phyloP scores from a whole-genome alignment of 2,329 filamentous ascomycete genomes.

The Talaromyces sp. region DNA sequence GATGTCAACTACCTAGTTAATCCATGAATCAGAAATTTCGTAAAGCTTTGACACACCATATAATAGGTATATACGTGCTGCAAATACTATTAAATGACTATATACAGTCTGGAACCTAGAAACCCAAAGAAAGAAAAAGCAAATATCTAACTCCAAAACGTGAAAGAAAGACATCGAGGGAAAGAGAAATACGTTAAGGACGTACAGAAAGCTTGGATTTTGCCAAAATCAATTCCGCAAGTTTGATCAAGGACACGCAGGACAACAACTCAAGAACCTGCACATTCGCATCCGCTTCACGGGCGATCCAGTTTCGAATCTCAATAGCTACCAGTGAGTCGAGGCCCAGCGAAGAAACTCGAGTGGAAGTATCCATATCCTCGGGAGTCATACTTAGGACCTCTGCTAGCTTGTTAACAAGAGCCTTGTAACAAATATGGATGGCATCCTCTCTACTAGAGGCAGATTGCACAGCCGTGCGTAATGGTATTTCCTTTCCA shows the following conservation, averaged over 20 bases:
- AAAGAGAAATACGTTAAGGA: not conserved
- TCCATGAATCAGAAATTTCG: no score
- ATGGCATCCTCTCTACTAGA: constrained; percentile 3
- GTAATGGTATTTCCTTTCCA: not conserved
- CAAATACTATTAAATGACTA: not conserved
- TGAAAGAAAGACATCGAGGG: not conserved
- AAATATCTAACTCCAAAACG: not conserved
- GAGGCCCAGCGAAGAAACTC: constrained; percentile 19
- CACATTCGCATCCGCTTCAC: constrained; percentile 41
- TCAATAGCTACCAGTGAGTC: constrained; percentile 30
- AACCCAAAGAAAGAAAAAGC: not conserved
- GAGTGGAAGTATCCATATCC: constrained; percentile 7
- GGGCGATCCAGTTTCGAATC: constrained; percentile 31
- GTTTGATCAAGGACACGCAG: constrained; percentile 5
- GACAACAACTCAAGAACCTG: constrained; percentile 34
- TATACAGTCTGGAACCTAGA: not conserved
- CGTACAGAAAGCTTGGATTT: constrained; percentile 8
- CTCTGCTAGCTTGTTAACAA: constrained; percentile 1
- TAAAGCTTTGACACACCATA: not conserved
- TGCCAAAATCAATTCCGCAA: constrained; percentile 3
- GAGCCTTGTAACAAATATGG: not conserved
- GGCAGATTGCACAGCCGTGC: not conserved
- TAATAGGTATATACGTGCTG: not conserved
- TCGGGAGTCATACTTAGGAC: not conserved
- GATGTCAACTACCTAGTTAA: no score